Evolutionary conservation across 768 basidiomycete genomes (phyloP).

Genomic region (Cystofilobasidium capitatum): DNA sequence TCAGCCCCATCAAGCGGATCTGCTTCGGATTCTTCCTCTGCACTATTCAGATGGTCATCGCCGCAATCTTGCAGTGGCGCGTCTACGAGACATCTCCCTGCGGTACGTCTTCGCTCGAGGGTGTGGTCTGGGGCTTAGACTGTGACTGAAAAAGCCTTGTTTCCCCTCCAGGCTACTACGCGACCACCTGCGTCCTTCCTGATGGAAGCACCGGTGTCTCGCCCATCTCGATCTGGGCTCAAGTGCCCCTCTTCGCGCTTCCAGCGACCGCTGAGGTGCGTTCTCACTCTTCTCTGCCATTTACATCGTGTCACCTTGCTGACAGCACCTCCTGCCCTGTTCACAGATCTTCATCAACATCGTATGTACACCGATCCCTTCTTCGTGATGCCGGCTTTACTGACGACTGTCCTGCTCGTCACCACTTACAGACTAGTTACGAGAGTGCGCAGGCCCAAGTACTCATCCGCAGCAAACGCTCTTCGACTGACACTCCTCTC

Average conservation of each 20-base stretch:
- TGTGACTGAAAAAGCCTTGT: too few species aligned
- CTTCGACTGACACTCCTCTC: neutral
- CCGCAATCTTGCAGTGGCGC: conserved; percentile 36
- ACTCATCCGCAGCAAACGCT: neutral
- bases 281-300: neutral
- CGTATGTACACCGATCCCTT: neutral
- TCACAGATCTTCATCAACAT: conserved; percentile 38
- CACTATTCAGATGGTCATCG: conserved; percentile 31
- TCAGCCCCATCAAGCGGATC: conserved; percentile 33
- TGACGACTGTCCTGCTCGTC: too few species aligned
- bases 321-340: conserved; percentile 30
- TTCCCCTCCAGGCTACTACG: conserved; percentile 35
- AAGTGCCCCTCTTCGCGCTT: conserved; percentile 33
- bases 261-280: neutral
- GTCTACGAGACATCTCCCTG: conserved; percentile 35
- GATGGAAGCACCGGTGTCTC: conserved; percentile 11
- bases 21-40: conserved; percentile 28
- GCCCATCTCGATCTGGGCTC: conserved; percentile 33
- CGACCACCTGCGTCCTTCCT: conserved; percentile 31
- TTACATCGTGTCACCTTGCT: neutral
- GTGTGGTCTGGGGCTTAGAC: too few species aligned
- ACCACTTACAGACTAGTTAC: neutral
- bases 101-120: too few species aligned
- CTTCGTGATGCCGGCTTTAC: neutral
- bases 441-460: too few species aligned